Evolutionary conservation across 108 stramenopile genomes (phyloP), one percentile per base, ranked within the genome.

Genomic region (Hondaea fermentalgiana): DNA sequence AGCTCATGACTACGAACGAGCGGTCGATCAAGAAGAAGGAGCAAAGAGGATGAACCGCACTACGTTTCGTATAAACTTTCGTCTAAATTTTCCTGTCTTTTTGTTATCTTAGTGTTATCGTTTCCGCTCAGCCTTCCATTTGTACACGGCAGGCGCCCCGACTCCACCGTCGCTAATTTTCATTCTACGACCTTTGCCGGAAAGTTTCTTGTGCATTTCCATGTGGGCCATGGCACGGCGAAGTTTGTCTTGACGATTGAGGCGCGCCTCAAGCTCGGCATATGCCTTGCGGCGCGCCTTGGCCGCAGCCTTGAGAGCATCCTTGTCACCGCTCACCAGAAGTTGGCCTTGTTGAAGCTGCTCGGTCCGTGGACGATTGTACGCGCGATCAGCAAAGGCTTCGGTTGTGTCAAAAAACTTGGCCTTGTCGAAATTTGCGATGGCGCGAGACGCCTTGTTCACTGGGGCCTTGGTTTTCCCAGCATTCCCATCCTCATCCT

Each of bases 311-410:
- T 88, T 88, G 87, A 92, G 89, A 57, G 90, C 91, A 21, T 88
- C 45, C 47, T 92, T 69, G 72, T 93, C 92, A 35, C 93, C 89
- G 47, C 93, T 90, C 14, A 90, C 87, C 35, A 76, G 58, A 5
- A 25, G 88, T 25, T 89, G 47, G 44, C 51, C 87, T 59, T 29
- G 2, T n/a, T 72, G 57, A 43, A 45, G 90, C 69, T 25, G 87
- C 29, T 57, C 76, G n/a, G 60, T 44, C 60, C 35, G 21, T 16
- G 51, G 83, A 0, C 87, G 59, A 35, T 76, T 76, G 17, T 87
- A 87, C 42, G 97, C 96, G 49, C 95, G 69, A 0, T 97, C 96
- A 88, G 95, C 96, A 91, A 97, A 98, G 89, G 97, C 97, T 87
- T 93, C 72, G 5, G 96, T 96, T 10, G 92, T 92, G 90, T 97